These are phyloP conservation scores for Botrytis elliptica DNA, from an alignment of 2,329 filamentous ascomycete species.

Conservation along the genomic window DNA sequence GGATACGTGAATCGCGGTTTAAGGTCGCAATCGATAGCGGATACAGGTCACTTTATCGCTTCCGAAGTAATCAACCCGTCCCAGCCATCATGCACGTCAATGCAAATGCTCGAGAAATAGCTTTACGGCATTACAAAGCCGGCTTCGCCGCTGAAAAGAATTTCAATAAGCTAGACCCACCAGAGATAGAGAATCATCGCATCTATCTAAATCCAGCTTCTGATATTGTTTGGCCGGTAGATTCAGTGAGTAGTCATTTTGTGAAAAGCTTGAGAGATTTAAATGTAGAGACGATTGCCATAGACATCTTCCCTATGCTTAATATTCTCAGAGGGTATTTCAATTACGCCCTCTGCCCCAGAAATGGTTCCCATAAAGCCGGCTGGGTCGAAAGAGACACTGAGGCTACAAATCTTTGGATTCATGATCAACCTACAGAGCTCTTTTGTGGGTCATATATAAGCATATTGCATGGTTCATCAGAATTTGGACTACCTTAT, in stretches of 20 bases:
- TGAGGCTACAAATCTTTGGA: background rate
- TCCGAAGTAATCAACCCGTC: background rate
- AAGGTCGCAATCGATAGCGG: background rate
- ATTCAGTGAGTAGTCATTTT: no score
- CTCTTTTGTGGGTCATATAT: background rate
- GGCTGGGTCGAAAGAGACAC: no score
- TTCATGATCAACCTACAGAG: background rate
- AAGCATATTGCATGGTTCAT: background rate
- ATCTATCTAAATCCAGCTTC: background rate
- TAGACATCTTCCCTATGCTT: background rate
- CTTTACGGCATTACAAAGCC: background rate
- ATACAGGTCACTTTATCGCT: background rate
- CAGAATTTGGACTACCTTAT: background rate
- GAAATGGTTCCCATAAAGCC: background rate
- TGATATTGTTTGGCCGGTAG: background rate
- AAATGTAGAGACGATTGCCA: background rate
- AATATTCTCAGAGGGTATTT: background rate
- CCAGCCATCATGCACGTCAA: background rate
- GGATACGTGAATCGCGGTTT: background rate
- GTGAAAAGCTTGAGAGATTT: background rate
- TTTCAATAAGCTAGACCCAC: background rate
- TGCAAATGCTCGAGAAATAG: background rate
- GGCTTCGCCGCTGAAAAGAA: background rate
- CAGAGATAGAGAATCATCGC: background rate
- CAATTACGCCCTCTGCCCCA: background rate